A percentile compares a stretch with the other conserved stretches of the same genome.
These are phyloP conservation scores for Claviceps sp. DNA, from an alignment of 2,329 filamentous ascomycete genomes.

Conservation along the genomic window DNA sequence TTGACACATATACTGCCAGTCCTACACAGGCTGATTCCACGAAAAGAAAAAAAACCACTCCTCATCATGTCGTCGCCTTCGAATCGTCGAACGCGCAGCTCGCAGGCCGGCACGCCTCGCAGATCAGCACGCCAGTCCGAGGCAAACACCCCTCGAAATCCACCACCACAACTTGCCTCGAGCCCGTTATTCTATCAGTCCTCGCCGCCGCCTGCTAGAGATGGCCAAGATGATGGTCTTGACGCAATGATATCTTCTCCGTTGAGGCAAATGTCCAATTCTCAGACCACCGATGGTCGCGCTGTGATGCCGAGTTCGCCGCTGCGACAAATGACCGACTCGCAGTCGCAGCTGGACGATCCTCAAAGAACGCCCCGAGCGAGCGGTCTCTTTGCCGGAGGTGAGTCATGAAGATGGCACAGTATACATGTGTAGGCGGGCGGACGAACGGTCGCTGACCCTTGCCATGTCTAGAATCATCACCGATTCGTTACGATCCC, in stretches of 20 bases:
- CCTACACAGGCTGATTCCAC: background rate
- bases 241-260: conserved; percentile 36
- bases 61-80: conserved; percentile 28
- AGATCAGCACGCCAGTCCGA: conserved; percentile 27
- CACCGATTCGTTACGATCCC: conserved; percentile 78
- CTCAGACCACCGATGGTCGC: conserved; percentile 33
- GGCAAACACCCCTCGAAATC: conserved; percentile 30
- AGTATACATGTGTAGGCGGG: background rate
- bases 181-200: conserved; percentile 70
- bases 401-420: conserved; percentile 28
- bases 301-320: conserved; percentile 41
- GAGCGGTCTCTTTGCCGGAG: conserved; percentile 45
- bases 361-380: conserved; percentile 59
- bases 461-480: conserved; percentile 52
- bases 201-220: conserved; percentile 20
- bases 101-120: conserved; percentile 34
- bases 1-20: background rate
- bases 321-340: conserved; percentile 43
- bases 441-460: conserved; percentile 5
- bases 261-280: conserved; percentile 42
- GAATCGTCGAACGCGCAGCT: conserved; percentile 36
- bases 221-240: conserved; percentile 15
- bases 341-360: conserved; percentile 35
- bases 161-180: conserved; percentile 45
- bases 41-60: conserved; percentile 1